Conservation (phyloP, 2,329 filamentous ascomycete species). For the Onygenales sp. region DNA sequence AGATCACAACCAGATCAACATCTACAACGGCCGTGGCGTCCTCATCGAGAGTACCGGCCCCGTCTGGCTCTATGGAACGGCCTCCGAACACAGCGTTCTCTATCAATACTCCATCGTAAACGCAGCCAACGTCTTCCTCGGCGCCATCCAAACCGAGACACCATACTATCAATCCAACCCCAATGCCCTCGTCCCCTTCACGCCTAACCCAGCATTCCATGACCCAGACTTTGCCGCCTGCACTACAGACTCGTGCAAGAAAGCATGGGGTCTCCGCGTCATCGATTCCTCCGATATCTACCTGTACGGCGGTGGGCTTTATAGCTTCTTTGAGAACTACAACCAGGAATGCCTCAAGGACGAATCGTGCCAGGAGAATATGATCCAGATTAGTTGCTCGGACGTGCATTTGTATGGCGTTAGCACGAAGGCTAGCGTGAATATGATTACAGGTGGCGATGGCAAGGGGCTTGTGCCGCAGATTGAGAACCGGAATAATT, state of each 20-base stretch:
- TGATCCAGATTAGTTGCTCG: conserved; percentile 58
- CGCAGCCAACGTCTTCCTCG: conserved; percentile 72
- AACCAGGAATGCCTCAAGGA: conserved; percentile 56
- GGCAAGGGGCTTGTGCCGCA: conserved; percentile 25
- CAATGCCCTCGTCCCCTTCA: conserved; percentile 14
- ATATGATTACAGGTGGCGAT: conserved; percentile 54
- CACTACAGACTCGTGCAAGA: conserved; percentile 50
- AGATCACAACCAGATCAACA: conserved; percentile 58
- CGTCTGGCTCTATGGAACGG: conserved; percentile 72
- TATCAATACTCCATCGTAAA: conserved; percentile 78
- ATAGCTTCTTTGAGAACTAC: conserved; percentile 81
- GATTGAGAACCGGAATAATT: conserved; percentile 33
- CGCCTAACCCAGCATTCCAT: neutral
- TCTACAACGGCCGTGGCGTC: conserved; percentile 82
- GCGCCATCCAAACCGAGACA: conserved; percentile 79
- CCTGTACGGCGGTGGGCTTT: conserved; percentile 65
- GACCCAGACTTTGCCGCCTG: conserved; percentile 51
- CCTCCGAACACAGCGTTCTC: conserved; percentile 50
- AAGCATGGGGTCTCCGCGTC: conserved; percentile 68
- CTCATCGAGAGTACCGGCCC: conserved; percentile 67
- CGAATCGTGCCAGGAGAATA: conserved; percentile 67
- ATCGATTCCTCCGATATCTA: conserved; percentile 57
- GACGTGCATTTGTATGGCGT: conserved; percentile 55
- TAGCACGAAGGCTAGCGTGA: conserved; percentile 64
- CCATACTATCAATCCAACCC: conserved; percentile 79